Conservation (phyloP, 805 yeast species). For the Barnettozyma sp. region DNA sequence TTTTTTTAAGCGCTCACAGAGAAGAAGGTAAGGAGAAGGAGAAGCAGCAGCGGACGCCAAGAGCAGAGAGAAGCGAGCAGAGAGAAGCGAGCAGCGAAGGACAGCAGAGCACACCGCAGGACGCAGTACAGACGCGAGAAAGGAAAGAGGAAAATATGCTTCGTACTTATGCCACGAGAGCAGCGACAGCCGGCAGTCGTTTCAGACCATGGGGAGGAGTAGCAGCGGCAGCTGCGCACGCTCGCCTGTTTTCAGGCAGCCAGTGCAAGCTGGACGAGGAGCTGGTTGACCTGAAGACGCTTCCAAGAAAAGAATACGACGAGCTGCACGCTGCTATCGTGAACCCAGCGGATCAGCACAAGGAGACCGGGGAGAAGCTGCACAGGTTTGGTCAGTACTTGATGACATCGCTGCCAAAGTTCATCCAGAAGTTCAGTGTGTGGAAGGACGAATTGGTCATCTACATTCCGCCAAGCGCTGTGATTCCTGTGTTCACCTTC, state of each 20-base stretch:
- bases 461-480: constrained; percentile 67
- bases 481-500: constrained; percentile 64
- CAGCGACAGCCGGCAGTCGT: too few relatives aligned
- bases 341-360: constrained; percentile 74
- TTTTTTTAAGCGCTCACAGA: too few relatives aligned
- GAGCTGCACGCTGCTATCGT: constrained; percentile 31
- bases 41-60: too few relatives aligned
- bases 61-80: too few relatives aligned
- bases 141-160: too few relatives aligned
- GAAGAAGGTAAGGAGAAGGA: too few relatives aligned
- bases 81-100: too few relatives aligned
- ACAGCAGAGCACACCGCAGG: too few relatives aligned
- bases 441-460: constrained; percentile 86
- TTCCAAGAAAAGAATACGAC: constrained; percentile 23
- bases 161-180: constrained; percentile 2
- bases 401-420: constrained; percentile 74
- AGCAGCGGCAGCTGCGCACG: too few relatives aligned
- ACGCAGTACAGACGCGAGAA: too few relatives aligned
- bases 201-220: too few relatives aligned
- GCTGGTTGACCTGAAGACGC: constrained; percentile 16
- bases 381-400: constrained; percentile 78
- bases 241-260: too few relatives aligned
- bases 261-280: constrained; percentile 11
- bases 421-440: constrained; percentile 74
- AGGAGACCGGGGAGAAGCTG: constrained; percentile 58